Evolutionary conservation across 768 basidiomycete species (phyloP).

Genomic region (Amanita jacksonii): DNA sequence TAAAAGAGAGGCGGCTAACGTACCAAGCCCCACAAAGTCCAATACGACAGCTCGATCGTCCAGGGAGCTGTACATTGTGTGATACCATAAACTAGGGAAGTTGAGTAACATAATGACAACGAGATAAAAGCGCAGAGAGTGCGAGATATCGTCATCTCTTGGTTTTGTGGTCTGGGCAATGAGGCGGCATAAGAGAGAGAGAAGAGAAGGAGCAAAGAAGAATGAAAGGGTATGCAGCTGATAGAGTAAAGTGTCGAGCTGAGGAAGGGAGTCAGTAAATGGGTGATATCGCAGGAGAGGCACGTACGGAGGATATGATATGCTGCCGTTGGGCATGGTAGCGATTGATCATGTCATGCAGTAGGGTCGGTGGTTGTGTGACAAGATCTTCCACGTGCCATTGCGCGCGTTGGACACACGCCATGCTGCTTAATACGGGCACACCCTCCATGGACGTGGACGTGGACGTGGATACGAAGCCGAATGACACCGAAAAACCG

Average conservation of each 20-base stretch:
- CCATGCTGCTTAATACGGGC: slow-evolving; percentile 4
- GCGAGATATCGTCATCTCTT: slow-evolving; percentile 51
- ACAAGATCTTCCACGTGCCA: background rate
- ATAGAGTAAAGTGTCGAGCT: slow-evolving; percentile 67
- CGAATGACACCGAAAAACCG: too few relatives aligned
- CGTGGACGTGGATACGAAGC: background rate
- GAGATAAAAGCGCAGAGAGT: slow-evolving; percentile 65
- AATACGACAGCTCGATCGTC: slow-evolving; percentile 59
- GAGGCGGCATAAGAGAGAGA: slow-evolving; percentile 43
- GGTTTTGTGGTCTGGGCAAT: slow-evolving; percentile 57
- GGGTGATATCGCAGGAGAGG: slow-evolving; percentile 3
- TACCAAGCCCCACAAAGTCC: slow-evolving; percentile 75
- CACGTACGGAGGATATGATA: slow-evolving; percentile 55
- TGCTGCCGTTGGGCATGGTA: slow-evolving; percentile 63
- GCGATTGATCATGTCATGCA: slow-evolving; percentile 54
- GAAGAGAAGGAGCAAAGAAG: slow-evolving; percentile 62
- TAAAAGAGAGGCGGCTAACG: slow-evolving; percentile 17
- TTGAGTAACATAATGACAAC: slow-evolving; percentile 50
- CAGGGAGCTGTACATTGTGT: slow-evolving; percentile 39
- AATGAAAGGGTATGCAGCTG: slow-evolving; percentile 70
- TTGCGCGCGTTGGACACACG: background rate
- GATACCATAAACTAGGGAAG: slow-evolving; percentile 49
- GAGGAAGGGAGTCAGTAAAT: slow-evolving; percentile 10
- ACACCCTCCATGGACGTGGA: slow-evolving; percentile 2
- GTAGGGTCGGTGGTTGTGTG: too few relatives aligned